Evolutionary conservation across 202 grass and related monocot species (phyloP).

Genomic region (Thinopyrum obtusiflorum): DNA sequence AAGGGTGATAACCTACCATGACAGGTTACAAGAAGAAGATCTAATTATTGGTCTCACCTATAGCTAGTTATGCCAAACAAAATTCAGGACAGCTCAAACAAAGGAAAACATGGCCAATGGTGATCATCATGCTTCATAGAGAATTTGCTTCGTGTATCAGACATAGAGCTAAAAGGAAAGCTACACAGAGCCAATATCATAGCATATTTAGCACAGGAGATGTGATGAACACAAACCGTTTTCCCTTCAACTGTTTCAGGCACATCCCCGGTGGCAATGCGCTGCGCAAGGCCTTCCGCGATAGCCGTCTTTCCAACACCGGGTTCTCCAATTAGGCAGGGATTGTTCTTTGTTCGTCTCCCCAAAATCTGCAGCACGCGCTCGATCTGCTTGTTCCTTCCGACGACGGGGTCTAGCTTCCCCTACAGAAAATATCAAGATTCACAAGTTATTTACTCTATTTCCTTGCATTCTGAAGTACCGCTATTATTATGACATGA

Average conservation of each 20-base stretch:
- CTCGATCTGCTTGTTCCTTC: conserved; percentile 11
- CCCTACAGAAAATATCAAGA: background rate
- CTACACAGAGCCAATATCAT: background rate
- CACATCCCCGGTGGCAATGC: background rate
- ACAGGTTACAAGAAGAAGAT: background rate
- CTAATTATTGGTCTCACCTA: background rate
- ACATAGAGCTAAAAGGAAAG: background rate
- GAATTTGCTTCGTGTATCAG: background rate
- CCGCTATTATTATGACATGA: background rate
- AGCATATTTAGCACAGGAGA: background rate
- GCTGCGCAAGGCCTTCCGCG: conserved; percentile 13
- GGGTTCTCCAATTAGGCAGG: conserved; percentile 9
- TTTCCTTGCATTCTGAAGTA: background rate
- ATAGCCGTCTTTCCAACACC: conserved; percentile 18
- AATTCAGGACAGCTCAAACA: background rate
- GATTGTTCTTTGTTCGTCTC: conserved; percentile 13
- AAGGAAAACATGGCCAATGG: background rate
- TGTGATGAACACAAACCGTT: conserved; percentile 10
- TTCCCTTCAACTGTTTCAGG: conserved; percentile 24
- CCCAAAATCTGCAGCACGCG: conserved; percentile 14
- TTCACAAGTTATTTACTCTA: background rate
- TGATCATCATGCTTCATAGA: background rate
- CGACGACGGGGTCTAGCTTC: conserved; percentile 1
- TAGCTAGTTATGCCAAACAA: background rate
- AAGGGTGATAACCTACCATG: conserved; percentile 17